Evolutionary conservation across 768 basidiomycete genomes (phyloP).

Genomic region (Butyriboletus loyo): DNA sequence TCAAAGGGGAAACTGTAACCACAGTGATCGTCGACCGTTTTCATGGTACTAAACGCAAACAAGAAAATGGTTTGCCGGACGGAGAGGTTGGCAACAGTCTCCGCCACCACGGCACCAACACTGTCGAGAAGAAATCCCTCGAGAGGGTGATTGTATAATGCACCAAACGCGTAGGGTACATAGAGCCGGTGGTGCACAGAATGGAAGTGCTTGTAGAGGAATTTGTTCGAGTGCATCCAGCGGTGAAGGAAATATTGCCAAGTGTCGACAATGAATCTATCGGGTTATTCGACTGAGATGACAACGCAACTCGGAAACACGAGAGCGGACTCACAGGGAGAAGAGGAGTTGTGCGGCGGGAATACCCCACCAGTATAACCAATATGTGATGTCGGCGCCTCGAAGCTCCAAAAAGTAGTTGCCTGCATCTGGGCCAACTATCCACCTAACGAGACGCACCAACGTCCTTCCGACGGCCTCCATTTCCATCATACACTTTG

Average conservation of each 20-base stretch:
- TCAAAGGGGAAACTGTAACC: constrained; percentile 90
- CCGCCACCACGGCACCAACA: constrained; percentile 75
- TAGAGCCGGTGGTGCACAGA: constrained; percentile 95
- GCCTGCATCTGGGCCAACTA: constrained; percentile 42
- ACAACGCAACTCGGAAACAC: background rate
- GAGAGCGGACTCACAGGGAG: constrained; percentile 69
- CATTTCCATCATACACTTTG: constrained; percentile 43
- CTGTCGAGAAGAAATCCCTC: constrained; percentile 92
- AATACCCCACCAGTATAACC: constrained; percentile 91
- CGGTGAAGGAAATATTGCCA: constrained; percentile 99
- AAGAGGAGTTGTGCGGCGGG: constrained; percentile 68
- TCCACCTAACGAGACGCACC: constrained; percentile 34
- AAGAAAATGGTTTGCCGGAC: constrained; percentile 82
- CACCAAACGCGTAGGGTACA: constrained; percentile 95
- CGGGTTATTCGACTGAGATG: background rate
- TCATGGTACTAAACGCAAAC: constrained; percentile 80
- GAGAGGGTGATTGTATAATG: constrained; percentile 95
- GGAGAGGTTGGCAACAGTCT: constrained; percentile 62
- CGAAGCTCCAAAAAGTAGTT: constrained; percentile 34
- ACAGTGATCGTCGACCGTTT: constrained; percentile 96
- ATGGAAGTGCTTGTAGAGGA: constrained; percentile 87
- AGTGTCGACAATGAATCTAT: constrained; percentile 90
- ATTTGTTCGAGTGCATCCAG: constrained; percentile 85
- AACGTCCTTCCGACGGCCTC: constrained; percentile 41
- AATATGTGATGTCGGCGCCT: constrained; percentile 50